A percentile compares a stretch with the other conserved stretches of the same genome.
phyloP scores from a whole-genome alignment of 768 basidiomycete genomes.

The Punctularia strigosozonata region DNA sequence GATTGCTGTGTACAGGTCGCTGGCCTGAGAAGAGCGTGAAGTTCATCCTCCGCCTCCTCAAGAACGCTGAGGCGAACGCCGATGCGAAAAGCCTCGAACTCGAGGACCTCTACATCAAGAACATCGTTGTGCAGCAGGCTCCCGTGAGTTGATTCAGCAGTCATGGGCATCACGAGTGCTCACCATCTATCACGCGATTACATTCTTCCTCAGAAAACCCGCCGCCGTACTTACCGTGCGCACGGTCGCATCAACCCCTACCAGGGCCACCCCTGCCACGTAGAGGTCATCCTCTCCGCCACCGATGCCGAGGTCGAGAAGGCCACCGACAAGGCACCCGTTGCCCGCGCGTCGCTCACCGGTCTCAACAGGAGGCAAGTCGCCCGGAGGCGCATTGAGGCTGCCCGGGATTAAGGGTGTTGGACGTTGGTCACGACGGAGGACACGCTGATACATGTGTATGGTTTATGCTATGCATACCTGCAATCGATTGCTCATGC shows the following conservation, averaged over 20 bases:
- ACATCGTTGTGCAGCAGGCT: slow-evolving; percentile 97
- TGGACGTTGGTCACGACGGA: too few relatives aligned
- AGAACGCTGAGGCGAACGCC: slow-evolving; percentile 99
- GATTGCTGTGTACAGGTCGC: slow-evolving; percentile 52
- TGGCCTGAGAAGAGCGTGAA: slow-evolving; percentile 99
- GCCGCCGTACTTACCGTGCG: slow-evolving; percentile 97
- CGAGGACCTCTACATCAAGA: slow-evolving; percentile 90
- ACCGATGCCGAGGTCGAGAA: slow-evolving; percentile 81
- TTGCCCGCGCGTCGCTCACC: slow-evolving; percentile 34
- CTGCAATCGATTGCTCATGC: too few relatives aligned
- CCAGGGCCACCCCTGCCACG: slow-evolving; percentile 95
- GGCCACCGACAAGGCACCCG: slow-evolving; percentile 68
- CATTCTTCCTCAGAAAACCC: slow-evolving; percentile 65
- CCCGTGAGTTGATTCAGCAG: slow-evolving; percentile 48
- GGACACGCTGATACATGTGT: too few relatives aligned
- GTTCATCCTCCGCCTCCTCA: slow-evolving; percentile 87
- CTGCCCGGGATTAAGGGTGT: slow-evolving; percentile 40
- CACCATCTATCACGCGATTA: slow-evolving; percentile 1
- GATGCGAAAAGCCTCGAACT: slow-evolving; percentile 93
- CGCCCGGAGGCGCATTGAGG: slow-evolving; percentile 81
- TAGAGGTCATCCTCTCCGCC: slow-evolving; percentile 85
- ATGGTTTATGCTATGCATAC: too few relatives aligned
- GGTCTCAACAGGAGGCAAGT: slow-evolving; percentile 81
- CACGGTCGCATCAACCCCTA: slow-evolving; percentile 98
- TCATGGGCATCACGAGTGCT: slow-evolving; percentile 2